phyloP scores from a whole-genome alignment of 768 basidiomycete species.

The Lentinula guzmanii region DNA sequence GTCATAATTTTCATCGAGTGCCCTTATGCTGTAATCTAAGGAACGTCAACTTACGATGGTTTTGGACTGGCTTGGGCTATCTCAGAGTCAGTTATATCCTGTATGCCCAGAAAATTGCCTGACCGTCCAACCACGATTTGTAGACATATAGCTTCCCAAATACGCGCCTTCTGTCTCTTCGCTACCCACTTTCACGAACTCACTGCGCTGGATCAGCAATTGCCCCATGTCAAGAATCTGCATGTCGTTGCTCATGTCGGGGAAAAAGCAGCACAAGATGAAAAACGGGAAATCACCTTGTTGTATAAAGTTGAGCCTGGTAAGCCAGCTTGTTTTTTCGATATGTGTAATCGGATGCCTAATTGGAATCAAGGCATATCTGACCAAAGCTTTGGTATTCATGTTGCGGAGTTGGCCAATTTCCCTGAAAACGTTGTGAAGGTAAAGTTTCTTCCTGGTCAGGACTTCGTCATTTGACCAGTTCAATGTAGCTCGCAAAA shows the following conservation, averaged over 20 bases:
- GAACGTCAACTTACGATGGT: conserved; percentile 88
- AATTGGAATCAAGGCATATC: conserved; percentile 56
- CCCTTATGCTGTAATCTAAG: conserved; percentile 26
- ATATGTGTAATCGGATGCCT: conserved; percentile 1
- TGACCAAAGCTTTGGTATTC: conserved; percentile 98
- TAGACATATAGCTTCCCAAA: conserved; percentile 90
- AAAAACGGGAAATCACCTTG: conserved; percentile 77
- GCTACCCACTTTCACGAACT: conserved; percentile 99
- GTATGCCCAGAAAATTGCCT: neutral
- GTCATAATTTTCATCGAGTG: neutral
- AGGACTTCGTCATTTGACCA: neutral
- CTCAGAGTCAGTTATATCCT: conserved; percentile 63
- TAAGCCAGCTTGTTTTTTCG: conserved; percentile 23
- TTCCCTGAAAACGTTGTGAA: conserved; percentile 94
- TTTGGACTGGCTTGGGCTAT: conserved; percentile 91
- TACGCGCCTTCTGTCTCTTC: conserved; percentile 92
- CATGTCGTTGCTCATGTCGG: conserved; percentile 94
- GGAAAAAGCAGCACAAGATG: conserved; percentile 65
- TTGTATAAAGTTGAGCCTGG: conserved; percentile 94
- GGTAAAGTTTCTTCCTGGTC: conserved; percentile 30
- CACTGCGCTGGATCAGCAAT: conserved; percentile 83
- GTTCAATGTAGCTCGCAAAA: conserved; percentile 52
- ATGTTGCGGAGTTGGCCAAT: conserved; percentile 95
- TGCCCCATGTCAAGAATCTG: conserved; percentile 85
- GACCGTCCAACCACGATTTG: neutral